These are phyloP conservation scores for Biscutella laevigata DNA, from an alignment of 441 rosid genomes.

Conservation along the genomic window DNA sequence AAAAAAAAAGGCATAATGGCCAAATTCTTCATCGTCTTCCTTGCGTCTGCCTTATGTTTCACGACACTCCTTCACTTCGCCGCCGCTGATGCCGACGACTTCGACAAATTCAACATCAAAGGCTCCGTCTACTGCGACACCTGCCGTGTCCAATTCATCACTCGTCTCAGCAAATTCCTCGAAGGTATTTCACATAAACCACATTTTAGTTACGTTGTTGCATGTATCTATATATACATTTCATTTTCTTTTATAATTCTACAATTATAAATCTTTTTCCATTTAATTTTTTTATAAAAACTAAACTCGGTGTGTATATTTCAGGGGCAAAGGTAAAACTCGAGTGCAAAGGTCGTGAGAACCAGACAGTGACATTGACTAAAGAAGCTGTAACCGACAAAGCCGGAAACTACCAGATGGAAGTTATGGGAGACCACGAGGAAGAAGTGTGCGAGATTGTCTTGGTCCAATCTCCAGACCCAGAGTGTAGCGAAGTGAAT, in stretches of 20 bases:
- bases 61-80: slow-evolving; percentile 29
- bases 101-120: slow-evolving; percentile 28
- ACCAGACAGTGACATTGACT: slow-evolving; percentile 24
- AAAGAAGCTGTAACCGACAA: slow-evolving; percentile 36
- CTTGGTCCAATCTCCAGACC: slow-evolving; percentile 32
- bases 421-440: slow-evolving; percentile 44
- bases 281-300: too few species aligned
- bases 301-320: too few species aligned
- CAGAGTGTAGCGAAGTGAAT: slow-evolving; percentile 35
- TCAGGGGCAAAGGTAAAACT: slow-evolving; percentile 42
- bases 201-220: not conserved
- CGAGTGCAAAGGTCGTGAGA: slow-evolving; percentile 41
- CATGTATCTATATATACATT: not conserved
- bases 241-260: not conserved
- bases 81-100: slow-evolving; percentile 20
- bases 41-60: slow-evolving; percentile 42
- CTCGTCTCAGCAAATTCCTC: slow-evolving; percentile 35
- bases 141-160: slow-evolving; percentile 51
- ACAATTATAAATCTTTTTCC: not conserved
- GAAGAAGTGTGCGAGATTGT: slow-evolving; percentile 42
- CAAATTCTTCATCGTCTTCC: slow-evolving; percentile 25
- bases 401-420: slow-evolving; percentile 33
- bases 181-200: slow-evolving; percentile 23
- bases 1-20: slow-evolving; percentile 27
- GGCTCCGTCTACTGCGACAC: slow-evolving; percentile 58